phyloP scores from a whole-genome alignment of 805 yeast genomes.

The Yamadazyma endophytica region DNA sequence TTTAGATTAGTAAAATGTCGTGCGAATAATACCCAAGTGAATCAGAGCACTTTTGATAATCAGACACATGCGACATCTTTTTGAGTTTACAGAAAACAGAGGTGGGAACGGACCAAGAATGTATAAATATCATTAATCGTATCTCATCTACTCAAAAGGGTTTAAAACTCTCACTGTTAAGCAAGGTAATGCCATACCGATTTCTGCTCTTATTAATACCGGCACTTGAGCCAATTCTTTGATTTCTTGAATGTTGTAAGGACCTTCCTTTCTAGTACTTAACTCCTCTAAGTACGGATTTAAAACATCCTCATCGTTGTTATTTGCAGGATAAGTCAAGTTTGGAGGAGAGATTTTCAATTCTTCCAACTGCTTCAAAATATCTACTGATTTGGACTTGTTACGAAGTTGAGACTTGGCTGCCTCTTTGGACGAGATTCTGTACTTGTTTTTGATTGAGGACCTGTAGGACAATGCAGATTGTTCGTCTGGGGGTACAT shows the following conservation, averaged over 20 bases:
- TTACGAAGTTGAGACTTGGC: slow-evolving; percentile 60
- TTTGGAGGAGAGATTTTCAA: slow-evolving; percentile 51
- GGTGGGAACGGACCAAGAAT: background rate
- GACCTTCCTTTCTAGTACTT: slow-evolving; percentile 58
- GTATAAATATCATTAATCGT: slow-evolving; percentile 3
- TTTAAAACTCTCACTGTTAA: slow-evolving; percentile 86
- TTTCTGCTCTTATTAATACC: slow-evolving; percentile 80
- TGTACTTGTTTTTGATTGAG: slow-evolving; percentile 72
- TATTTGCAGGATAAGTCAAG: slow-evolving; percentile 17
- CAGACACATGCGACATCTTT: no score
- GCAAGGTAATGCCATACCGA: slow-evolving; percentile 95
- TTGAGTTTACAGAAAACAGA: background rate
- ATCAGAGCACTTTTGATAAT: no score
- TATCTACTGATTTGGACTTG: slow-evolving; percentile 34
- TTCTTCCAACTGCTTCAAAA: slow-evolving; percentile 45
- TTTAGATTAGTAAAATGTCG: no score
- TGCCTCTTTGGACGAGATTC: slow-evolving; percentile 68
- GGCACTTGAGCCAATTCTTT: slow-evolving; percentile 77
- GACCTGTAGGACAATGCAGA: slow-evolving; percentile 71
- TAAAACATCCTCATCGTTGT: slow-evolving; percentile 23
- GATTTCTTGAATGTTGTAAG: slow-evolving; percentile 70
- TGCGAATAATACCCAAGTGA: no score
- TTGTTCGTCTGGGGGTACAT: slow-evolving; percentile 84
- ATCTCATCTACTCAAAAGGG: slow-evolving; percentile 52
- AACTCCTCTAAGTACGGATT: slow-evolving; percentile 57